Evolutionary conservation across 164 flowering plant genomes (phyloP).

Genomic region (Amborella trichopoda): DNA sequence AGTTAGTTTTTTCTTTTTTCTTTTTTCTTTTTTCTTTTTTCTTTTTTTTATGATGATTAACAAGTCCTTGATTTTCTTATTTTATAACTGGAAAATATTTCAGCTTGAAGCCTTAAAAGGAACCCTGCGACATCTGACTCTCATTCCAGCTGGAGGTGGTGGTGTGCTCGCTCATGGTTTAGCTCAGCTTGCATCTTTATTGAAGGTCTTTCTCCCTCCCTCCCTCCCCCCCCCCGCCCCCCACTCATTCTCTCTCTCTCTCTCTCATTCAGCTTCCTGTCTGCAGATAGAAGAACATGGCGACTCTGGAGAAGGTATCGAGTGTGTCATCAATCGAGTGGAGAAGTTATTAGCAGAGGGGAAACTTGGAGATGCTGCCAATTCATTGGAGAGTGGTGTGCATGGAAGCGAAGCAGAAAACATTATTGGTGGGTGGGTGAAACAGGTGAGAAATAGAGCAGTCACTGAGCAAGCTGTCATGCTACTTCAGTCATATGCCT

Average conservation of each 20-base stretch:
- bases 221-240: not conserved
- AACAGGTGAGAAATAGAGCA: conserved; percentile 65
- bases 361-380: conserved; percentile 81
- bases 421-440: conserved; percentile 61
- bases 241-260: not conserved
- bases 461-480: conserved; percentile 83
- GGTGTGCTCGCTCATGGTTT: conserved; percentile 86
- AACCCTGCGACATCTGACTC: conserved; percentile 62
- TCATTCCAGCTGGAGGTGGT: conserved; percentile 88
- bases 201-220: conserved; percentile 40
- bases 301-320: conserved; percentile 67
- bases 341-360: conserved; percentile 71
- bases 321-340: conserved; percentile 61
- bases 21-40: too few species aligned
- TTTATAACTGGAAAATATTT: too few species aligned
- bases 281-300: conserved; percentile 54
- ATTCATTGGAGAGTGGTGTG: conserved; percentile 71
- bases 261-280: not conserved
- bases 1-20: too few species aligned
- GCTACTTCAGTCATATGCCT: conserved; percentile 73
- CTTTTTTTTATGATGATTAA: too few species aligned
- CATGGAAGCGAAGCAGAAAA: conserved; percentile 68
- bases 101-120: conserved; percentile 82
- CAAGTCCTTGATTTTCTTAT: too few species aligned
- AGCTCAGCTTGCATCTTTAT: conserved; percentile 63